A percentile compares a stretch with the other conserved stretches of the same genome.
These are phyloP conservation scores for Helminthosporium solani DNA, from an alignment of 2,329 filamentous ascomycete species.

Conservation along the genomic window DNA sequence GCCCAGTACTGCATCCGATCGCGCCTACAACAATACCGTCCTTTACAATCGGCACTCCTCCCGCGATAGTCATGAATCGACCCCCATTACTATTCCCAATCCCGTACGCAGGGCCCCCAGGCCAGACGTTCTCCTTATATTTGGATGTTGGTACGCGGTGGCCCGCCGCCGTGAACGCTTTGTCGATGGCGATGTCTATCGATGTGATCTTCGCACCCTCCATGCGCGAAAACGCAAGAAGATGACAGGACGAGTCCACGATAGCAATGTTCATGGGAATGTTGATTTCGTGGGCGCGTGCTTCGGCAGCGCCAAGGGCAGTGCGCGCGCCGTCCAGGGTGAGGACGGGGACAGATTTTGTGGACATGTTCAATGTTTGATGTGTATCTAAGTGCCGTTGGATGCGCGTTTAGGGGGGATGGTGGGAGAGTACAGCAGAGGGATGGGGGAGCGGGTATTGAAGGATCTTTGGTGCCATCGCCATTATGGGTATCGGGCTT, in stretches of 20 bases:
- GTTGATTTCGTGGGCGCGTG: slow-evolving; percentile 37
- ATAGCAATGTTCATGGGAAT: slow-evolving; percentile 54
- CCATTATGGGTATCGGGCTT: background rate
- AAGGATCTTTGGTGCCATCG: background rate
- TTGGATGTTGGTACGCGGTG: slow-evolving; percentile 53
- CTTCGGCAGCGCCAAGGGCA: slow-evolving; percentile 39
- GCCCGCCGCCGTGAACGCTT: slow-evolving; percentile 59
- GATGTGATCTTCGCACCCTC: slow-evolving; percentile 53
- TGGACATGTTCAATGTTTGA: slow-evolving; percentile 38
- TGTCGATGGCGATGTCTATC: slow-evolving; percentile 64
- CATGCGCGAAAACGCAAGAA: slow-evolving; percentile 52
- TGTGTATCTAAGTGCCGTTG: too few species aligned
- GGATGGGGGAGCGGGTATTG: background rate
- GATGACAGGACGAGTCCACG: slow-evolving; percentile 48
- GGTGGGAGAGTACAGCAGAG: background rate
- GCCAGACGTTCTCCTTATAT: slow-evolving; percentile 57
- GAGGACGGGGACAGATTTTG: slow-evolving; percentile 31
- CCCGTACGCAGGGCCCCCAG: slow-evolving; percentile 55
- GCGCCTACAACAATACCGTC: slow-evolving; percentile 55
- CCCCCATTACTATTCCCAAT: slow-evolving; percentile 56
- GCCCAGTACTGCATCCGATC: slow-evolving; percentile 57
- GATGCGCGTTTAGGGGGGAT: background rate
- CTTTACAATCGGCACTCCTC: slow-evolving; percentile 53
- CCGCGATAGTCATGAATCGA: slow-evolving; percentile 56
- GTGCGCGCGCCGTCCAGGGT: slow-evolving; percentile 40